Percentiles rank a stretch among this genome's conserved stretches.
phyloP scores from a whole-genome alignment of 768 basidiomycete genomes.

The Mycena vulgaris region DNA sequence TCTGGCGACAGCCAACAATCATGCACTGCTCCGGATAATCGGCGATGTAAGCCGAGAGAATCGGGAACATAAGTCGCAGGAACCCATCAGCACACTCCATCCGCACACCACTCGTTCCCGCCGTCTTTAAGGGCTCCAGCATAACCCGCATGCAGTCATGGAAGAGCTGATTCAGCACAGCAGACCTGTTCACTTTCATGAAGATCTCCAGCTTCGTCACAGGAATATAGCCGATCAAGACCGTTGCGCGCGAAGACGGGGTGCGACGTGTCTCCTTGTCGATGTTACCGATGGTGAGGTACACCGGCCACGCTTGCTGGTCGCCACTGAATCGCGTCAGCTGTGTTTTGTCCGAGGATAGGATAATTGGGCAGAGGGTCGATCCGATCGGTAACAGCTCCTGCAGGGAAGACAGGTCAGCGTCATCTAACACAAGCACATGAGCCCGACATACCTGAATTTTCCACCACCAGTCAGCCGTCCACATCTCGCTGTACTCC shows the following conservation, averaged over 20 bases:
- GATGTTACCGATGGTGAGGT: constrained; percentile 53
- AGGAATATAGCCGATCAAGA: constrained; percentile 54
- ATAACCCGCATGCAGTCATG: constrained; percentile 50
- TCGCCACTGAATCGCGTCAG: constrained; percentile 50
- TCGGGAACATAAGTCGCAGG: constrained; percentile 33
- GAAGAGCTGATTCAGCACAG: constrained; percentile 48
- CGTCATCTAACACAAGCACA: background rate
- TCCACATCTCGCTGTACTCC: constrained; percentile 47
- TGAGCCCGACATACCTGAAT: constrained; percentile 41
- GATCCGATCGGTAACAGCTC: constrained; percentile 22
- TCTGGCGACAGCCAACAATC: constrained; percentile 28
- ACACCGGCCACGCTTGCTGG: constrained; percentile 53
- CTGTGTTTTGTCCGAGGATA: constrained; percentile 53
- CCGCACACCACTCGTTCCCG: constrained; percentile 8
- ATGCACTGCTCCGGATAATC: constrained; percentile 32
- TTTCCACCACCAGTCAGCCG: constrained; percentile 52
- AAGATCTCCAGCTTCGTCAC: constrained; percentile 49
- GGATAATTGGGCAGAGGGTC: constrained; percentile 48
- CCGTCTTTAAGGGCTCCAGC: constrained; percentile 41
- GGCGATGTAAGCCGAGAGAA: constrained; percentile 36
- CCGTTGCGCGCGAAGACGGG: constrained; percentile 42
- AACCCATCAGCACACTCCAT: constrained; percentile 39
- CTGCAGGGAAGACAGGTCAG: constrained; percentile 12
- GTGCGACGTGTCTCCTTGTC: constrained; percentile 42
- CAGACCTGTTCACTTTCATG: constrained; percentile 31